phyloP scores from a whole-genome alignment of 2,329 filamentous ascomycete species.

The Gaeumannomyces sp. region DNA sequence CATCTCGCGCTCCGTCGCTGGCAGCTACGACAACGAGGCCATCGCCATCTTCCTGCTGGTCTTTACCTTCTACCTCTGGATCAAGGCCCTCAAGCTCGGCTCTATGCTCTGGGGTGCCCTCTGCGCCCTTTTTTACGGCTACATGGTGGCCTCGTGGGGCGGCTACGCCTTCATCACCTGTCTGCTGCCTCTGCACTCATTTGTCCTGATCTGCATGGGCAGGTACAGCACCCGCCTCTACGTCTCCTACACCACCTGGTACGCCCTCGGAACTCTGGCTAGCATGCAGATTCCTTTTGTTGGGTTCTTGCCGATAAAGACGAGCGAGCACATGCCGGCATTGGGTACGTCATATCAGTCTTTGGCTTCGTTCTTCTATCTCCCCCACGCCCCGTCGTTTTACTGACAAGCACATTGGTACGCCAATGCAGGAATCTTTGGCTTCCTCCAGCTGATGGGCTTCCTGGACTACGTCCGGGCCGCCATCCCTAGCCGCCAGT shows the following conservation, averaged over 20 bases:
- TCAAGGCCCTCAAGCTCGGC: constrained; percentile 94
- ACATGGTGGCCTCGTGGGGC: constrained; percentile 99
- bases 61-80: constrained; percentile 98
- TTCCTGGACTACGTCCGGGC: constrained; percentile 86
- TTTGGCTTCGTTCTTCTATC: neutral
- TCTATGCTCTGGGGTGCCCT: constrained; percentile 95
- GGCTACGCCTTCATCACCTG: constrained; percentile 99
- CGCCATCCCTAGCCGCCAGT: constrained; percentile 88
- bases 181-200: constrained; percentile 85
- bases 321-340: constrained; percentile 97
- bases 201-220: constrained; percentile 94
- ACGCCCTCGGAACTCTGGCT: constrained; percentile 87
- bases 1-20: constrained; percentile 94
- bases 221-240: constrained; percentile 91
- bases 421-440: constrained; percentile 70
- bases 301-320: constrained; percentile 91
- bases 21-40: constrained; percentile 96
- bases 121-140: constrained; percentile 94
- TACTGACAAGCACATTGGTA: constrained; percentile 10
- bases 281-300: constrained; percentile 99
- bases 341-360: constrained; percentile 56
- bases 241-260: constrained; percentile 97
- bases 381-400: constrained; percentile 2
- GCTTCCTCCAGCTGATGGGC: constrained; percentile 85
- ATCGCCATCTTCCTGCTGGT: constrained; percentile 98